Conservation (phyloP, 192 early-diverging fungal species). For the Coemansia sp. region DNA sequence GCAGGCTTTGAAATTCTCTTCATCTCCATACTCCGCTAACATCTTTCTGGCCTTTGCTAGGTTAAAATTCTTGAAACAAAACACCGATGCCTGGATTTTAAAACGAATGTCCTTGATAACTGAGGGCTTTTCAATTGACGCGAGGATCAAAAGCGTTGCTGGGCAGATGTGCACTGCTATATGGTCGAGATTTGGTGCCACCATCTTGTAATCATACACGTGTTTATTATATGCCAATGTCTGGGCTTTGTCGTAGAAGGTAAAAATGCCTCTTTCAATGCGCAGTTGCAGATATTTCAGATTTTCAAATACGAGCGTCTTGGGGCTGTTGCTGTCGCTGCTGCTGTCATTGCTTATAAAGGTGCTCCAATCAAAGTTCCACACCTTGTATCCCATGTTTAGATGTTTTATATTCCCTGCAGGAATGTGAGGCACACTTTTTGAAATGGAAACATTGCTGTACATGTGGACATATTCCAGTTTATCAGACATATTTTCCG, state of each 20-base stretch:
- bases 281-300: background rate
- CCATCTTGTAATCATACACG: background rate
- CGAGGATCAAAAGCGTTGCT: background rate
- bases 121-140: background rate
- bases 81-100: background rate
- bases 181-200: background rate
- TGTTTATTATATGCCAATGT: background rate
- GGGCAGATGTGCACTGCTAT: background rate
- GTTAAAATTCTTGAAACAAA: background rate
- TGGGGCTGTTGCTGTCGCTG: too few species aligned
- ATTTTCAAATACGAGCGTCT: background rate
- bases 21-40: background rate
- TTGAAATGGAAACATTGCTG: background rate
- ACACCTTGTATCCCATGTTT: background rate
- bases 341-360: background rate
- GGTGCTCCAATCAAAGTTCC: background rate
- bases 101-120: background rate
- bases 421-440: background rate
- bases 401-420: background rate
- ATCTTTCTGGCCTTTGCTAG: background rate
- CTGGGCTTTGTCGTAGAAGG: background rate
- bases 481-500: background rate
- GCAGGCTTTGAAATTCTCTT: background rate
- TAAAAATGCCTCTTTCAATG: background rate
- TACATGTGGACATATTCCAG: background rate